Base-by-base conservation (phyloP, 257 asterid genomes). In the Nicotiana tabacum region DNA sequence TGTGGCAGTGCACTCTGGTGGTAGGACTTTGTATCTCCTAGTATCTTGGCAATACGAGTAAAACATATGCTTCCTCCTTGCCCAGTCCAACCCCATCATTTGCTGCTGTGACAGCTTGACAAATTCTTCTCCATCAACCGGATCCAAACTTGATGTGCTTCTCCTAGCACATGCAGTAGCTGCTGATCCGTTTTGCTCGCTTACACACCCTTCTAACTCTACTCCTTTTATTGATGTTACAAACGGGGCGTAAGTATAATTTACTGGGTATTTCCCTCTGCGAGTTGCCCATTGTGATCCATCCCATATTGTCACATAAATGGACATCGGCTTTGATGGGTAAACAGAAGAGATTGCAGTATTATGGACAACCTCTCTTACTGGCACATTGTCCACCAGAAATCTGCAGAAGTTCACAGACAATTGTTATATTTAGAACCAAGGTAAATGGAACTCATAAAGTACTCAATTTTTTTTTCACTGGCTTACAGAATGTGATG, bases 281-380 rank as follows among this genome's bases (percentile, higher is more conserved):
- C 90, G 94, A 12, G 98, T 94, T 1, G 97, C 97, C 98, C 98
- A 92, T 82, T 91, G 81, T 37, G 97, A 92, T 66, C 90, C 98
- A 77, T 94, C 98, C 97, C 98, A 94, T 13, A 92, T 89, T 29
- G 97, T 94, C 5, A 88, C 66, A 77, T 87, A 88, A 16, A 82
- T 83, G 0, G 96, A 89, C 98, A 94, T 94, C 18, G 98, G 90
- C 90, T 91, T 91, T 12, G 96, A 90, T 82, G 96, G 97, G 77
- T 94, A 94, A 5, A 72, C 93, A 2, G 92, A 78, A 30, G 91
- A 83, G 27, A 87, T 90, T 0, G 90, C 91, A 2, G 10, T 80
- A 57, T 80, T 89, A 83, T 88, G 92, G 15, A 88, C 66, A 4
- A 92, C 91, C 82, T 92, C 91, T 83, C 97, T 86, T 43, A 94